Conservation (phyloP, 495 filamentous ascomycete genomes). For the Aspergillus diversus region DNA sequence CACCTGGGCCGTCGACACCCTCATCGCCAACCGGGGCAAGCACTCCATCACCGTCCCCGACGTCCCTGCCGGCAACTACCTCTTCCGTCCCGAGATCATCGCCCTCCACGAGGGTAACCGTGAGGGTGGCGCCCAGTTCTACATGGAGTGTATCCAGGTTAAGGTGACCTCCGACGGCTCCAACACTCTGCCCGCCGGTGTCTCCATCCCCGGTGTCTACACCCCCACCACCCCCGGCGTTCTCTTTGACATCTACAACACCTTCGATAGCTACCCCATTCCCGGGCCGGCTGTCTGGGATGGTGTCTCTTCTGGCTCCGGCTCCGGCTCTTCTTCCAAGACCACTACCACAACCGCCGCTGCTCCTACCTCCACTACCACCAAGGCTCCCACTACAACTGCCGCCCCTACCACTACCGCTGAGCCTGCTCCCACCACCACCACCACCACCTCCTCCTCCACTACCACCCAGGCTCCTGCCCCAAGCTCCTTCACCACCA, state of each 20-base stretch:
- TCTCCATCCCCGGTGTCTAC: constrained; percentile 30
- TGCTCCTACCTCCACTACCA: constrained; percentile 10
- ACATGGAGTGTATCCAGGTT: constrained; percentile 34
- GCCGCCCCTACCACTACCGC: constrained; percentile 9
- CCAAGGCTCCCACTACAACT: constrained; percentile 13
- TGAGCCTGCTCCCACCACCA: constrained; percentile 4
- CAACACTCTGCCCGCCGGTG: constrained; percentile 24
- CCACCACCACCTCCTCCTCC: constrained; percentile 3
- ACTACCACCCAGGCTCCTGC: constrained; percentile 8
- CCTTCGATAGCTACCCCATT: constrained; percentile 27
- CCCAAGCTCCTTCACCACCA: constrained; percentile 18
- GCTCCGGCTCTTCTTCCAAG: constrained; percentile 14
- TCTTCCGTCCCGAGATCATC: constrained; percentile 33
- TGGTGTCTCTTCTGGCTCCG: constrained; percentile 20
- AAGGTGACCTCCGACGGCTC: constrained; percentile 28
- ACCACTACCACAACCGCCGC: constrained; percentile 6
- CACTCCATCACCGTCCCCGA: constrained; percentile 31
- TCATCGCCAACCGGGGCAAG: constrained; percentile 30
- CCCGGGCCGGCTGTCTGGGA: constrained; percentile 33
- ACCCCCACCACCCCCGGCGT: constrained; percentile 23
- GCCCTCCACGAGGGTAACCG: constrained; percentile 28
- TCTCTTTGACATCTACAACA: constrained; percentile 29
- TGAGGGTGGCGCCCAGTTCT: constrained; percentile 29
- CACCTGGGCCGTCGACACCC: constrained; percentile 28
- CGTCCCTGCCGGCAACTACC: constrained; percentile 29